A percentile compares a stretch with the other conserved stretches of the same genome.
phyloP scores from a whole-genome alignment of 176 grass and related monocot species.

The Carex pumila region DNA sequence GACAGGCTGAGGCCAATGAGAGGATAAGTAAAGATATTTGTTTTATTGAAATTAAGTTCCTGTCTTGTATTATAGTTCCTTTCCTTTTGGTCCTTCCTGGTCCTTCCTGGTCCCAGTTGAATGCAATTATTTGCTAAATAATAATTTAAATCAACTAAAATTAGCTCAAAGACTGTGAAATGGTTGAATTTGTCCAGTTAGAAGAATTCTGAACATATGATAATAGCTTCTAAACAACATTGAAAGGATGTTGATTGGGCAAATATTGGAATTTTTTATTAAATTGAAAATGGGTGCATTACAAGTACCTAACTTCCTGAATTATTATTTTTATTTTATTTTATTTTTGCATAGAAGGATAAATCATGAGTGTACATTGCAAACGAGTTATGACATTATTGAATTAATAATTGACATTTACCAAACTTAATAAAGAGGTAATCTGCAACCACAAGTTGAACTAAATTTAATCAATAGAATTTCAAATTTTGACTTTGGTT shows the following conservation, averaged over 20 bases:
- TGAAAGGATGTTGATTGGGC: not conserved
- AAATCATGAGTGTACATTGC: not conserved
- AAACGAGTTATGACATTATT: not conserved
- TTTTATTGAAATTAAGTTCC: not conserved
- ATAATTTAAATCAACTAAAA: conserved; percentile 1
- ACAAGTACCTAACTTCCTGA: not conserved
- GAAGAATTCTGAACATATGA: conserved; percentile 7
- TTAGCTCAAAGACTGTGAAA: conserved; percentile 6
- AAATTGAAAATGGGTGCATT: not conserved
- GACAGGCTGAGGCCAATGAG: too few species aligned
- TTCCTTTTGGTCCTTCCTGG: not conserved
- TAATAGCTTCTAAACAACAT: not conserved
- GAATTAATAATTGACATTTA: not conserved
- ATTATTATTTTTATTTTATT: not conserved
- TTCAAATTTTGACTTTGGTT: not conserved
- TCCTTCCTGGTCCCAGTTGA: not conserved
- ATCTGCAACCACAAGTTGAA: not conserved
- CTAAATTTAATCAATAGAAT: not conserved
- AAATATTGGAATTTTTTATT: not conserved
- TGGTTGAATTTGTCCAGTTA: conserved; percentile 1
- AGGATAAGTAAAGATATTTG: not conserved
- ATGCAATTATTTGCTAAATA: not conserved
- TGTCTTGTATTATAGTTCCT: not conserved
- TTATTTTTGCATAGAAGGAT: not conserved
- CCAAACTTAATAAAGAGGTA: not conserved